Base-by-base conservation (phyloP, 2,329 filamentous ascomycete genomes). In the Ceratocystis eucalypticola region DNA sequence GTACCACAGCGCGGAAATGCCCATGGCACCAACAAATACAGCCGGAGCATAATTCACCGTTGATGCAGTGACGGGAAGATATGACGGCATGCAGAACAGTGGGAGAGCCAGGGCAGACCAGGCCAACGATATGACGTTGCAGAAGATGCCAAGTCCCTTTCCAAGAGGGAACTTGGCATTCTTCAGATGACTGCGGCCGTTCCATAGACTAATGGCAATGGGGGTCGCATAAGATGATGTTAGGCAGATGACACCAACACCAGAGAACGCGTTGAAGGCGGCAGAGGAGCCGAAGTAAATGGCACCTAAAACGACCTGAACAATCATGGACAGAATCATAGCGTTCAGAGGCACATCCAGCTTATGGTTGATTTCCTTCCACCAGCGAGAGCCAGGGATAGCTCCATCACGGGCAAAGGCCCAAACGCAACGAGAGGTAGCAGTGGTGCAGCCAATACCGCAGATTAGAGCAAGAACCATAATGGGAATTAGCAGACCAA, bases 1-100 rank as follows among this genome's bases (percentile, higher is more conserved):
- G 76, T 91, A 91, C 86, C 87, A 91, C 6, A 76, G 74, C 8
- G 78, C 80, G 1, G 87, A 83, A 67, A 89, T 80, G 48, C 77
- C 62, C 65, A 82, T 80, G 69, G 88, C 86, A 4, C 79, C 85
- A 30, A 87, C 81, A 70, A 90, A 89, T n/a, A 91, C 87, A 44
- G 85, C 87, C 15, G 84, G 84, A 1, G 87, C 87, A 74, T 89
- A 91, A 79, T 91, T 91, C 79, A 89, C 86, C 48, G 78, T 80
- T 20, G 75, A 73, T 5, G 80, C 74, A 0, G 79, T 80, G 48
- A 88, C 84, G 5, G 84, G 84, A n/a, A 88, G 76, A 55, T 75
- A 75, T 0, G 84, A 80, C 0, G 86, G 87, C 84, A 88, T 88
- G 75, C 84, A 90, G 79, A 90, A 90, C 17, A 90, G 81, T 1